Percentiles rank a stretch among this genome's conserved stretches.
Evolutionary conservation across 192 early-diverging fungal species (phyloP).

Genomic region (Chytriomyces confervae): DNA sequence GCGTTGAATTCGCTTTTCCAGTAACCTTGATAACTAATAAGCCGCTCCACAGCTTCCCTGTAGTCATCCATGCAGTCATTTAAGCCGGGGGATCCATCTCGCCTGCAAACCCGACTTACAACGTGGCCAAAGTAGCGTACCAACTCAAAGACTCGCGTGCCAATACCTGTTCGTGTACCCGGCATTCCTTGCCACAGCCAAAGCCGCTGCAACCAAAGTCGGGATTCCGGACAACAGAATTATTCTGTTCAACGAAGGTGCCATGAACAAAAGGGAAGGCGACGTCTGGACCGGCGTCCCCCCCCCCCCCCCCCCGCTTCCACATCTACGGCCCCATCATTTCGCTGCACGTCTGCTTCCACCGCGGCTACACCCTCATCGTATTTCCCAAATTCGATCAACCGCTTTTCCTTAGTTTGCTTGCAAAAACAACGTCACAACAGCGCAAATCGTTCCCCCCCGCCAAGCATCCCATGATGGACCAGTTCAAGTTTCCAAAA

Average conservation of each 20-base stretch:
- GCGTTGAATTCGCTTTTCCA: background rate
- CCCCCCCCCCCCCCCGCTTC: constrained; percentile 74
- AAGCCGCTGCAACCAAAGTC: constrained; percentile 28
- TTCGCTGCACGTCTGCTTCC: constrained; percentile 32
- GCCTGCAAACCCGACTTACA: constrained; percentile 81
- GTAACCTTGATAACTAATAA: background rate
- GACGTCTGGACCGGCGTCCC: constrained; percentile 52
- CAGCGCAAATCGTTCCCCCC: constrained; percentile 71
- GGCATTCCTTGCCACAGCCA: constrained; percentile 24
- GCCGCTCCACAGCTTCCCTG: background rate
- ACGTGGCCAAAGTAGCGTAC: constrained; percentile 71
- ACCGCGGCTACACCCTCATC: constrained; percentile 63
- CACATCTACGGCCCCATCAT: constrained; percentile 43
- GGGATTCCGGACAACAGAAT: constrained; percentile 32
- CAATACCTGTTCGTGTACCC: constrained; percentile 63
- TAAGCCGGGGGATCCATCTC: constrained; percentile 70
- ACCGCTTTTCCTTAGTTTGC: constrained; percentile 59
- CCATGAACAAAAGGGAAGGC: constrained; percentile 39
- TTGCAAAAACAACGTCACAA: constrained; percentile 72
- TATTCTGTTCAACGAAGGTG: constrained; percentile 52
- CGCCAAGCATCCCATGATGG: constrained; percentile 77
- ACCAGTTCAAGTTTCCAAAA: constrained; percentile 73
- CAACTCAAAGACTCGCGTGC: constrained; percentile 75
- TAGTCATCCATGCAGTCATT: constrained; percentile 56
- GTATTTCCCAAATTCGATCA: constrained; percentile 81